Evolutionary conservation across 805 yeast genomes (phyloP), one percentile per base, ranked within the genome.

Genomic region (Metschnikowia cubensis): DNA sequence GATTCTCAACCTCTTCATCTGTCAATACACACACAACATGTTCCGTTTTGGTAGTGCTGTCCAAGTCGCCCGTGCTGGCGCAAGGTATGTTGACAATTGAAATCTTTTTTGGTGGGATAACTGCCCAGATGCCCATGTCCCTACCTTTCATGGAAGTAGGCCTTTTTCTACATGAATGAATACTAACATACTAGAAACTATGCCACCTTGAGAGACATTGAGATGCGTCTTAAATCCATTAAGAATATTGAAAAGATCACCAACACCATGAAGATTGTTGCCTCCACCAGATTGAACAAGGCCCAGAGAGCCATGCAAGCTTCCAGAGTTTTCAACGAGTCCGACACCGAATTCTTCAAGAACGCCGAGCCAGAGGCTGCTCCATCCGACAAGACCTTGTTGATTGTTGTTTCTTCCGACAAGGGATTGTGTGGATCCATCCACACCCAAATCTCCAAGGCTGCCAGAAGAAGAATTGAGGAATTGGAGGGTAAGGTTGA

Each of bases 181-280:
- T 60, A 64, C 71, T 65, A 67, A 65, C 66, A 37, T 21, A 5
- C 21, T 56, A 88, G 96, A 86, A 85, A 84, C 80, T 92, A 89
- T 80, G 99, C 99, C 66, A 94, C 99, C 62, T 82, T 94, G 71
- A 92, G 97, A 79, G 99, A 94, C 76, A 95, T 94, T 68, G 99
- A 94, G 80, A 87, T 82, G 74, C 95, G 99, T 80, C 84, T 94
- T 70, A 94, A 94, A 80, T 89, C 97, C 59, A 94, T 94, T 73
- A 94, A 92, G 81, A 94, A 94, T 82, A 92, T 94, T 73, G 97
- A 94, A 79, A 94, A 94, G 81, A 94, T 94, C 78, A 94, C 99
- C 77, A 94, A 94, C 78, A 94, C 99, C 74, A 94, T 94, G 98
- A 94, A 91, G 81, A 86, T 94, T 75, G 99, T 94, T 66, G 99